Conservation (phyloP, 2,329 filamentous ascomycete genomes). For the Apiospora phragmitis region DNA sequence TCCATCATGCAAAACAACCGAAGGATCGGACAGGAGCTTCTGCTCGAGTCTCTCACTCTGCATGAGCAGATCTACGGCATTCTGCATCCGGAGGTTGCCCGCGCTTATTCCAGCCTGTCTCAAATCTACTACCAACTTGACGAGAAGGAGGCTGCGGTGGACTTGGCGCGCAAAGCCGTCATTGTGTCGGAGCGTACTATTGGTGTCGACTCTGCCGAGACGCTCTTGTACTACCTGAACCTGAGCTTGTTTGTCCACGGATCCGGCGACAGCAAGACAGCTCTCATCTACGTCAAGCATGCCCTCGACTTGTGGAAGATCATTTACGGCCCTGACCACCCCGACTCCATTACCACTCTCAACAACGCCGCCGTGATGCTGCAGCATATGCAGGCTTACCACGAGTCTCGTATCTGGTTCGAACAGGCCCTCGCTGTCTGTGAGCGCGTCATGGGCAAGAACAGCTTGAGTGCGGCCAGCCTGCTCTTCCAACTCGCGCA, state of each 20-base stretch:
- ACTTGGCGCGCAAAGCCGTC: slow-evolving; percentile 93
- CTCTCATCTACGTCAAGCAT: slow-evolving; percentile 87
- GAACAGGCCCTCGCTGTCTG: slow-evolving; percentile 88
- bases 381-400: slow-evolving; percentile 90
- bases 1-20: slow-evolving; percentile 95
- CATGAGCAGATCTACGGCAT: slow-evolving; percentile 99
- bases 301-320: slow-evolving; percentile 95
- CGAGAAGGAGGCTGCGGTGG: slow-evolving; percentile 93
- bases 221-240: slow-evolving; percentile 93
- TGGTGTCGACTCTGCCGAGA: slow-evolving; percentile 91
- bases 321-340: slow-evolving; percentile 90
- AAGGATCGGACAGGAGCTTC: slow-evolving; percentile 91
- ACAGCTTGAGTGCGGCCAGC: slow-evolving; percentile 90
- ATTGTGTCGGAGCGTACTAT: slow-evolving; percentile 94
- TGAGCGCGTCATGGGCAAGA: slow-evolving; percentile 84
- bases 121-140: slow-evolving; percentile 98
- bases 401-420: slow-evolving; percentile 95
- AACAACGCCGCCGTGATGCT: slow-evolving; percentile 99
- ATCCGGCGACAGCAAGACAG: slow-evolving; percentile 82
- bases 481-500: slow-evolving; percentile 97
- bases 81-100: slow-evolving; percentile 91
- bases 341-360: slow-evolving; percentile 96
- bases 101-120: slow-evolving; percentile 91
- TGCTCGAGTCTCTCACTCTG: slow-evolving; percentile 92
- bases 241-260: slow-evolving; percentile 92